These are phyloP conservation scores for Cenococcum geophilum DNA, from an alignment of 495 filamentous ascomycete species.

Conservation along the genomic window DNA sequence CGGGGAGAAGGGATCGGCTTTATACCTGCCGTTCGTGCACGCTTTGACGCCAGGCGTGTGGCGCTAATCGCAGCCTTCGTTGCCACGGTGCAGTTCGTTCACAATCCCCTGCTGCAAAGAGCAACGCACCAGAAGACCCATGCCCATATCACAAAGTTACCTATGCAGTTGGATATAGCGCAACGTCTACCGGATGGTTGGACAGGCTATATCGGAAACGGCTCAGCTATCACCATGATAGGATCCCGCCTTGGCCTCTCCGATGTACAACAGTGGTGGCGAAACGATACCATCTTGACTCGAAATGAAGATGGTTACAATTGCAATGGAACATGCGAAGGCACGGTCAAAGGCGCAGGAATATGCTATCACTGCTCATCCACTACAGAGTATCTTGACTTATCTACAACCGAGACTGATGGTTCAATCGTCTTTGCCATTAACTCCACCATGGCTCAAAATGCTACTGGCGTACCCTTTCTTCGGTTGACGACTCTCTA, in stretches of 20 bases:
- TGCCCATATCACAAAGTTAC: not conserved
- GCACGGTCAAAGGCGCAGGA: slow-evolving; percentile 9
- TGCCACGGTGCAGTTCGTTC: slow-evolving; percentile 5
- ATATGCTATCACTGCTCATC: slow-evolving; percentile 14
- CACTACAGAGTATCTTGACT: not conserved
- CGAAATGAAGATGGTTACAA: not conserved
- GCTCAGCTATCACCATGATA: too few relatives aligned
- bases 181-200: slow-evolving; percentile 15
- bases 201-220: not conserved
- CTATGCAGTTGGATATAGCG: slow-evolving; percentile 21
- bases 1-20: slow-evolving; percentile 7
- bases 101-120: slow-evolving; percentile 13
- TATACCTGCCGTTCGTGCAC: slow-evolving; percentile 12
- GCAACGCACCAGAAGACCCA: slow-evolving; percentile 1
- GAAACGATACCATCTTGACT: slow-evolving; percentile 4
- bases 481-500: slow-evolving; percentile 13
- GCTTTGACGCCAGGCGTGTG: slow-evolving; percentile 13
- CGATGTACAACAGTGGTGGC: not conserved
- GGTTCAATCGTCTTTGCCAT: slow-evolving; percentile 18
- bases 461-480: slow-evolving; percentile 8
- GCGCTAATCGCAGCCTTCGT: slow-evolving; percentile 11
- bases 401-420: not conserved
- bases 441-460: not conserved
- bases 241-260: not conserved
- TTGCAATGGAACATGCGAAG: slow-evolving; percentile 13